Base-by-base conservation (phyloP, 768 basidiomycete genomes). In the Pluteus cervinus region DNA sequence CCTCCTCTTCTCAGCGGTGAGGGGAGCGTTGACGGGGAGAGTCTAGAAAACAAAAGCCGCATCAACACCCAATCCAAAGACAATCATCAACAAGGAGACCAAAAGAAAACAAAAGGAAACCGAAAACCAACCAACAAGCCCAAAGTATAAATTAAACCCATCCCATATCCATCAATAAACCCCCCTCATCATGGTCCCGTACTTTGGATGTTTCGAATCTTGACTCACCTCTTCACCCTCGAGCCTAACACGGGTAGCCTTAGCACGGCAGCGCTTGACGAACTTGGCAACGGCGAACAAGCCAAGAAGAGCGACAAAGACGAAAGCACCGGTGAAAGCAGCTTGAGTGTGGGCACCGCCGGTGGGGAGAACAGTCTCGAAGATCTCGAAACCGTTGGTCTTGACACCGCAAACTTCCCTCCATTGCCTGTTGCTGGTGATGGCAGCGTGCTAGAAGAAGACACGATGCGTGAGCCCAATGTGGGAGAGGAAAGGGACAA, bases 341-440 rank as follows among this genome's bases (percentile, higher is more conserved):
- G 57, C 56, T 42, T 62, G 62, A 33, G 41, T 37, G 35, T 54
- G 51, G 36, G 25, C 40, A 40, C 41, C 34, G 31, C 46, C 37
- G 18, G 51, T 32, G 30, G 55, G 45, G 22, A 45, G 43, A 39
- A 61, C 53, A 33, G 61, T 38, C 36, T 57, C 47, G 31, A 51
- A 28, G n/a, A n/a, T n/a, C n/a, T n/a, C n/a, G 35, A 49, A 42
- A 15, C 35, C 39, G 23, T 46, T 39, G 21, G 52, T 46, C 36
- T 52, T 60, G 45, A 49, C 44, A 42, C 57, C 58, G 55, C 74
- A 76, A 33, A 62, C 62, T 31, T 71, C 55, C 39, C 60, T 64
- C 74, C 74, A 76, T 52, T 74, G 65, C 52, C 56, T 68, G 63
- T 76, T 76, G 62, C 65, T 71, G 14, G 63, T 70, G 58, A 76